These are phyloP conservation scores for Mortierella sp. DNA, from an alignment of 371 early-diverging fungal genomes.

Conservation along the genomic window DNA sequence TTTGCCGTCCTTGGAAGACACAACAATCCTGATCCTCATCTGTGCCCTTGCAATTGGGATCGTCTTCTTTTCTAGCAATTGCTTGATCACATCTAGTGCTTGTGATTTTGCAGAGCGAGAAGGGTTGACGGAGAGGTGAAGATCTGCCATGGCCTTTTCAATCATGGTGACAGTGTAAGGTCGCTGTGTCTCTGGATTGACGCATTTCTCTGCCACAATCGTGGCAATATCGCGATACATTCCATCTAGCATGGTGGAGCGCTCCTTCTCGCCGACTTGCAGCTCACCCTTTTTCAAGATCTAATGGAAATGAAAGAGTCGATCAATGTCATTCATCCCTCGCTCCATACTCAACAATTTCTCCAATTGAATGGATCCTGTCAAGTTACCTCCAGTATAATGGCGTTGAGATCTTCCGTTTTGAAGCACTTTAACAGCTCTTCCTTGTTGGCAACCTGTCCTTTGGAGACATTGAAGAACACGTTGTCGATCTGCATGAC, in stretches of 20 bases:
- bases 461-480: slow-evolving; percentile 96
- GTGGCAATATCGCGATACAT: slow-evolving; percentile 92
- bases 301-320: slow-evolving; percentile 46
- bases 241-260: slow-evolving; percentile 84
- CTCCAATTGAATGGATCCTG: background rate
- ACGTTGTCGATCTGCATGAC: slow-evolving; percentile 94
- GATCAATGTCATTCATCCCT: background rate
- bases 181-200: slow-evolving; percentile 94
- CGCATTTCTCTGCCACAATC: slow-evolving; percentile 91
- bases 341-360: no score
- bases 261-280: slow-evolving; percentile 96
- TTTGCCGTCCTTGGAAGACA: slow-evolving; percentile 89
- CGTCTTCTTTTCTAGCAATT: slow-evolving; percentile 85
- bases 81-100: slow-evolving; percentile 93
- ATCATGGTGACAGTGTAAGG: slow-evolving; percentile 97
- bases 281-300: slow-evolving; percentile 95
- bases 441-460: slow-evolving; percentile 90
- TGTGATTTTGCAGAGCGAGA: slow-evolving; percentile 88
- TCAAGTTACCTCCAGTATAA: slow-evolving; percentile 79
- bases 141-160: slow-evolving; percentile 94
- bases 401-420: slow-evolving; percentile 84
- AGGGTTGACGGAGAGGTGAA: slow-evolving; percentile 90
- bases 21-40: slow-evolving; percentile 85
- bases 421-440: slow-evolving; percentile 90
- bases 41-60: slow-evolving; percentile 94